Conservation (phyloP, 768 basidiomycete genomes). For the Cyathus striatus region DNA sequence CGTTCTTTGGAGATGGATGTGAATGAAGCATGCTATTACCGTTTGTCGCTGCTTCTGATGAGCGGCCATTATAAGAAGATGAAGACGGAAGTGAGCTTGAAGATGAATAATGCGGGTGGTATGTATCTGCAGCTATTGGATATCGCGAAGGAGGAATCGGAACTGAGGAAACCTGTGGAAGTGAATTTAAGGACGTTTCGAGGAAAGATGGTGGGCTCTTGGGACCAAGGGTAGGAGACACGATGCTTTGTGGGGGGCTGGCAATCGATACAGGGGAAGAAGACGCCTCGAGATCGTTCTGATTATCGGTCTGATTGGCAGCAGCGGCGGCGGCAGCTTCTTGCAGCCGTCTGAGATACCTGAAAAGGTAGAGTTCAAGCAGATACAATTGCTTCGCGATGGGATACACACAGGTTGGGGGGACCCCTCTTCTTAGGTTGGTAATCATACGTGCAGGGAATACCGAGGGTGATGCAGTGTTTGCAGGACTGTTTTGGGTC, state of each 20-base stretch:
- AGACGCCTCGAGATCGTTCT: constrained; percentile 27
- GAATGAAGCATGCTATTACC: constrained; percentile 22
- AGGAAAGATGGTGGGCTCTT: constrained; percentile 48
- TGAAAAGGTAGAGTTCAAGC: constrained; percentile 19
- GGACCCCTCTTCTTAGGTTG: constrained; percentile 93
- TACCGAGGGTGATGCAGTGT: constrained; percentile 77
- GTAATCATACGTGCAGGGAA: constrained; percentile 88
- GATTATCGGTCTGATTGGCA: constrained; percentile 28
- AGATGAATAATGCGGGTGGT: constrained; percentile 49
- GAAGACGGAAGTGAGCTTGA: constrained; percentile 26
- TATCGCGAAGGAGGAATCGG: constrained; percentile 64
- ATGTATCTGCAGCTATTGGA: constrained; percentile 66
- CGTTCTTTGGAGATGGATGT: constrained; percentile 33
- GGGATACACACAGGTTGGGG: constrained; percentile 70
- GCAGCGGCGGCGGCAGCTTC: constrained; percentile 64
- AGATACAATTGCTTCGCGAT: constrained; percentile 1
- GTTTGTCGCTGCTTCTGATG: constrained; percentile 28
- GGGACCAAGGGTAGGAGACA: constrained; percentile 40
- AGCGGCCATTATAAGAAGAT: constrained; percentile 33
- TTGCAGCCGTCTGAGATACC: constrained; percentile 76
- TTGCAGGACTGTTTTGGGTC: constrained; percentile 80
- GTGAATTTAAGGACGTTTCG: constrained; percentile 40
- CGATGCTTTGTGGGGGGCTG: constrained; percentile 42
- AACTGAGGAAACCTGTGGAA: constrained; percentile 34
- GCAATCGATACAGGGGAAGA: constrained; percentile 40